Conservation (phyloP, 768 basidiomycete species). For the Hericium erinaceus region DNA sequence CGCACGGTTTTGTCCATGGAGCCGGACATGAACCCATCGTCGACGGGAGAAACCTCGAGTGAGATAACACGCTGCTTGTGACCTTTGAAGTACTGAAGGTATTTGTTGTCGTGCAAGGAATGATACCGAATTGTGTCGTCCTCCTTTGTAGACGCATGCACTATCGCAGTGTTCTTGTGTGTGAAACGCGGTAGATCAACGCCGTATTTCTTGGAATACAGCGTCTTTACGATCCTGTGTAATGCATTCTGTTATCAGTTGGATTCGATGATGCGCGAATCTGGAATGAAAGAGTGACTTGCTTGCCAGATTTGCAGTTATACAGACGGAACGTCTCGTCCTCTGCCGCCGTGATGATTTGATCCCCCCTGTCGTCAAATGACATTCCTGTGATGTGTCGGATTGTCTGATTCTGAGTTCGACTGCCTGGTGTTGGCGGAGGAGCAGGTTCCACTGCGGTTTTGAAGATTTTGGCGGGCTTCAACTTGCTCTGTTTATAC, state of each 20-base stretch:
- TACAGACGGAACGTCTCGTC: constrained; percentile 91
- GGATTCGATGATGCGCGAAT: constrained; percentile 12
- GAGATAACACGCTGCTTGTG: constrained; percentile 87
- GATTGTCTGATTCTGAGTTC: constrained; percentile 22
- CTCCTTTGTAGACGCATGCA: constrained; percentile 91
- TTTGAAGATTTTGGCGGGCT: constrained; percentile 86
- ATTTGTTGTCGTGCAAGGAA: constrained; percentile 93
- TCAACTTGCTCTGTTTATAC: constrained; percentile 52
- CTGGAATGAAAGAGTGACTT: constrained; percentile 36
- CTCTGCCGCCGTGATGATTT: constrained; percentile 77
- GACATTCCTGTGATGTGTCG: constrained; percentile 79
- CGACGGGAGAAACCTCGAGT: constrained; percentile 82
- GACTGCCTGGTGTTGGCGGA: constrained; percentile 35
- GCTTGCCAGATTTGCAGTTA: constrained; percentile 87
- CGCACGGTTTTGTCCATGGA: constrained; percentile 92
- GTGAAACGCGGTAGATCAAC: constrained; percentile 92
- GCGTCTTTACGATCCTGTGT: constrained; percentile 60
- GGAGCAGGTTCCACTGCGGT: constrained; percentile 57
- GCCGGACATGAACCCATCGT: constrained; percentile 94
- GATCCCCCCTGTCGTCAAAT: constrained; percentile 88
- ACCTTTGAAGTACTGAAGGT: constrained; percentile 90
- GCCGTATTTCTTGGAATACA: constrained; percentile 95
- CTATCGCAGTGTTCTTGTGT: constrained; percentile 75
- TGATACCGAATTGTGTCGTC: constrained; percentile 94
- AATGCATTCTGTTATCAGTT: constrained; percentile 19